These are phyloP conservation scores for Picochlorum sp. DNA, from an alignment of 139 green algal genomes.

Conservation along the genomic window DNA sequence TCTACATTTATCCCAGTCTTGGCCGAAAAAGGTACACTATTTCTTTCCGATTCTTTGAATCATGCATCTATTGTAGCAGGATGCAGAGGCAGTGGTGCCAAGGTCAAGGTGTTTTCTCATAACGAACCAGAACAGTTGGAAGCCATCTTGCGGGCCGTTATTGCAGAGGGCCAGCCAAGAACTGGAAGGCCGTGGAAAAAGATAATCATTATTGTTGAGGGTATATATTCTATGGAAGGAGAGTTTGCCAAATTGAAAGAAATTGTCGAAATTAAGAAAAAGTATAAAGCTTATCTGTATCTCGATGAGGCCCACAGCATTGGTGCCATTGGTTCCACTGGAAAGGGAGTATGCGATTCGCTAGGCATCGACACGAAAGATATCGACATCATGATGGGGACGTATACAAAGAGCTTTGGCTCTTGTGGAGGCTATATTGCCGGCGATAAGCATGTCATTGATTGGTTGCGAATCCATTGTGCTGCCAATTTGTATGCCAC, in stretches of 20 bases:
- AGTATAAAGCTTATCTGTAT: slow-evolving; percentile 82
- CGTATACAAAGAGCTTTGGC: slow-evolving; percentile 99
- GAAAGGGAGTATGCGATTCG: slow-evolving; percentile 78
- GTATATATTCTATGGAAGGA: slow-evolving; percentile 98
- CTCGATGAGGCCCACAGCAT: slow-evolving; percentile 99
- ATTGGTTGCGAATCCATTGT: slow-evolving; percentile 46
- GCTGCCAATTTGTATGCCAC: slow-evolving; percentile 76
- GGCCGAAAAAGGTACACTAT: slow-evolving; percentile 65
- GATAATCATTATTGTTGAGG: slow-evolving; percentile 93
- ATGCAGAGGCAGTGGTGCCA: slow-evolving; percentile 62
- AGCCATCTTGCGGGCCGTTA: slow-evolving; percentile 61
- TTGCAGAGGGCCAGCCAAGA: slow-evolving; percentile 86
- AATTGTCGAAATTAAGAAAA: slow-evolving; percentile 85
- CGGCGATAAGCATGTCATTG: slow-evolving; percentile 47
- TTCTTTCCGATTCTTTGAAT: slow-evolving; percentile 94
- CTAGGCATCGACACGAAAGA: slow-evolving; percentile 74
- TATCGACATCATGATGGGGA: slow-evolving; percentile 99
- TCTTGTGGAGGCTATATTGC: slow-evolving; percentile 91
- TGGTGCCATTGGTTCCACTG: slow-evolving; percentile 74
- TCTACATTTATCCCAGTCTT: slow-evolving; percentile 78
- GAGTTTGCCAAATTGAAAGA: slow-evolving; percentile 74
- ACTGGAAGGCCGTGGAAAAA: slow-evolving; percentile 89
- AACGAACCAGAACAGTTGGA: slow-evolving; percentile 84
- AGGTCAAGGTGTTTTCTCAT: slow-evolving; percentile 83
- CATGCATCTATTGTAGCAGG: slow-evolving; percentile 93